A percentile compares a stretch with the other conserved stretches of the same genome.
Conservation (phyloP, 805 yeast genomes). For the Ogataea ganodermae region DNA sequence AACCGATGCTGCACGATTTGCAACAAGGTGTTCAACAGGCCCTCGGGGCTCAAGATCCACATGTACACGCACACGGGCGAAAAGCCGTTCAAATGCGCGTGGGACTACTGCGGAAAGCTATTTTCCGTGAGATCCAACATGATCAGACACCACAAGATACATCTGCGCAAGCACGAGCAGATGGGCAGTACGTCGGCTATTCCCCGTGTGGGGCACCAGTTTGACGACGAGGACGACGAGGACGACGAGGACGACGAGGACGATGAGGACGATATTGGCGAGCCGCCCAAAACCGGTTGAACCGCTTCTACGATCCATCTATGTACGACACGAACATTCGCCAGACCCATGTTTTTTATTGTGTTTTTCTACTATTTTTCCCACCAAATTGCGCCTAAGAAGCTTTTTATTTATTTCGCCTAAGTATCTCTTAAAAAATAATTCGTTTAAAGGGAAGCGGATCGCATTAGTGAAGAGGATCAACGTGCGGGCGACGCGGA, state of each 20-base stretch:
- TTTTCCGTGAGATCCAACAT: slow-evolving; percentile 81
- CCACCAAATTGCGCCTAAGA: neutral
- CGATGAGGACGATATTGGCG: slow-evolving; percentile 4
- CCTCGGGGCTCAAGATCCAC: slow-evolving; percentile 81
- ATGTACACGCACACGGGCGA: slow-evolving; percentile 81
- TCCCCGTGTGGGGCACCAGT: slow-evolving; percentile 4
- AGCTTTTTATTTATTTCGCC: neutral
- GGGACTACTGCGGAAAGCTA: slow-evolving; percentile 64
- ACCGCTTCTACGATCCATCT: neutral
- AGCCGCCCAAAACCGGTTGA: neutral
- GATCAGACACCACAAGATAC: slow-evolving; percentile 76
- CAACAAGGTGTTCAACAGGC: slow-evolving; percentile 76
- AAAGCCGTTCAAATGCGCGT: slow-evolving; percentile 64
- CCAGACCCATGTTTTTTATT: neutral
- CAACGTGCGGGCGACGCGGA: neutral
- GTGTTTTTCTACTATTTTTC: neutral
- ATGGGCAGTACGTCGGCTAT: slow-evolving; percentile 10
- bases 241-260: slow-evolving; percentile 12
- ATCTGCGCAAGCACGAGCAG: slow-evolving; percentile 36
- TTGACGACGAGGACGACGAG: slow-evolving; percentile 9
- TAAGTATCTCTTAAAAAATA: slow-evolving; percentile 3
- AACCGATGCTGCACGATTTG: slow-evolving; percentile 51
- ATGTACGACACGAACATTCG: neutral
- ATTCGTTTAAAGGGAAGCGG: neutral
- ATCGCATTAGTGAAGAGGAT: neutral